A percentile compares a stretch with the other conserved stretches of the same genome.
Conservation (phyloP, 306 rosid genomes). For the Pterocarpus santalinus region DNA sequence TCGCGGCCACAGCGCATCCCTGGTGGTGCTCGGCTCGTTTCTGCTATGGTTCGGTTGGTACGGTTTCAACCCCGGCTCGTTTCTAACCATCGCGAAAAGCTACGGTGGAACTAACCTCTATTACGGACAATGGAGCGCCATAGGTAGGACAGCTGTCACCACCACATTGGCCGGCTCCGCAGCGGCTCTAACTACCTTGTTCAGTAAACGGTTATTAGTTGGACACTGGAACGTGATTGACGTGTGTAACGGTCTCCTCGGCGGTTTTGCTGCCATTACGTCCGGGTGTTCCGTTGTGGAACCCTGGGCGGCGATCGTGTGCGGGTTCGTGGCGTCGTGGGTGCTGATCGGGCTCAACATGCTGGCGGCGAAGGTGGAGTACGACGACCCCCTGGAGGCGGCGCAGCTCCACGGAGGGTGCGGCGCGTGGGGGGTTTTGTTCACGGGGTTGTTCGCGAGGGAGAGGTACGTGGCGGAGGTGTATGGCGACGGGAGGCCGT, state of each 20-base stretch:
- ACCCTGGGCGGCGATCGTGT: constrained; percentile 81
- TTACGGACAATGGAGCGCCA: constrained; percentile 90
- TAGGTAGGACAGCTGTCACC: constrained; percentile 84
- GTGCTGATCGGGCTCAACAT: constrained; percentile 70
- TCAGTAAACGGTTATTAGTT: constrained; percentile 66
- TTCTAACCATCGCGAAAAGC: constrained; percentile 57
- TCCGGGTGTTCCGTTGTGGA: constrained; percentile 83
- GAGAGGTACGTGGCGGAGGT: constrained; percentile 62
- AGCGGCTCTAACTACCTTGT: constrained; percentile 72
- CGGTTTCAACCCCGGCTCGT: constrained; percentile 87
- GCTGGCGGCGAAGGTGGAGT: constrained; percentile 57
- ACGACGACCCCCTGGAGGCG: constrained; percentile 84
- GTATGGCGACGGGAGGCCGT: constrained; percentile 59
- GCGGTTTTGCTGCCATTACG: constrained; percentile 81
- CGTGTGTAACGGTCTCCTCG: constrained; percentile 82
- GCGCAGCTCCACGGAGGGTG: constrained; percentile 89
- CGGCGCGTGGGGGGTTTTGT: constrained; percentile 82
- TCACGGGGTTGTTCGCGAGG: constrained; percentile 74
- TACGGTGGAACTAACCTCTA: constrained; percentile 44
- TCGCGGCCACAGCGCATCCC: constrained; percentile 74
- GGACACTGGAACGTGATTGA: constrained; percentile 89
- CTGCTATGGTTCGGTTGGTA: constrained; percentile 92
- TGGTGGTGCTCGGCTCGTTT: constrained; percentile 78
- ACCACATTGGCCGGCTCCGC: constrained; percentile 84
- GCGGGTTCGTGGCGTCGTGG: constrained; percentile 78